phyloP scores from a whole-genome alignment of 2,329 filamentous ascomycete genomes.

The Dothistroma septosporum region DNA sequence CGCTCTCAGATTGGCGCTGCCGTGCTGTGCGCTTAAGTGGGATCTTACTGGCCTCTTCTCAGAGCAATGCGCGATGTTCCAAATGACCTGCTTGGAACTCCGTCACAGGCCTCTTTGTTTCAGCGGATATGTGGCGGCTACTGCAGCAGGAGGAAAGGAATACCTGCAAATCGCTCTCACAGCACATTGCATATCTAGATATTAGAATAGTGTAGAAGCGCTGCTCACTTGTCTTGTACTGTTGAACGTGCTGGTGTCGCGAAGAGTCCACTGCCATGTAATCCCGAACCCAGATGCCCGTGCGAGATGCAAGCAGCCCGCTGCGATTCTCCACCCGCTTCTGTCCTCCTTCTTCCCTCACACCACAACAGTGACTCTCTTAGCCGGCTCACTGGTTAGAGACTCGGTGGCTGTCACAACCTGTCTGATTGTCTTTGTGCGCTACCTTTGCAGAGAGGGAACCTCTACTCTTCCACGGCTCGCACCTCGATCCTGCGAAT shows the following conservation, averaged over 20 bases:
- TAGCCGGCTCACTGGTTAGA: conserved; percentile 8
- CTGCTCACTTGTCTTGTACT: not conserved
- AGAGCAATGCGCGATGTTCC: not conserved
- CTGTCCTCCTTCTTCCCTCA: not conserved
- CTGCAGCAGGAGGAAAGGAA: conserved; percentile 2
- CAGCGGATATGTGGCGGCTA: conserved; percentile 15
- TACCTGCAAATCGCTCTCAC: not conserved
- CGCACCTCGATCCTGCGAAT: conserved; percentile 1
- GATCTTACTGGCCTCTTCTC: conserved; percentile 1
- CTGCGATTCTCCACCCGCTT: not conserved
- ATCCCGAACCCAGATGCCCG: not conserved
- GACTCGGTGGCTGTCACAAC: conserved; percentile 13
- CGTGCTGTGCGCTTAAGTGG: conserved; percentile 17
- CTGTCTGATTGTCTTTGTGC: conserved; percentile 12
- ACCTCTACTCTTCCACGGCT: not conserved
- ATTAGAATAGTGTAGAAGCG: not conserved
- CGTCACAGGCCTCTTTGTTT: conserved; percentile 17
- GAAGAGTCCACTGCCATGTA: not conserved
- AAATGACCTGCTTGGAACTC: conserved; percentile 12
- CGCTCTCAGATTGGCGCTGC: conserved; percentile 14
- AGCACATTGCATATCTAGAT: not conserved
- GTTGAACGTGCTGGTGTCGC: not conserved
- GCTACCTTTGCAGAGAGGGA: conserved; percentile 11
- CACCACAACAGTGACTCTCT: conserved; percentile 6
- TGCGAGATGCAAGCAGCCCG: not conserved